These are phyloP conservation scores for Sesbania bispinosa DNA, from an alignment of 306 rosid genomes.

Conservation along the genomic window DNA sequence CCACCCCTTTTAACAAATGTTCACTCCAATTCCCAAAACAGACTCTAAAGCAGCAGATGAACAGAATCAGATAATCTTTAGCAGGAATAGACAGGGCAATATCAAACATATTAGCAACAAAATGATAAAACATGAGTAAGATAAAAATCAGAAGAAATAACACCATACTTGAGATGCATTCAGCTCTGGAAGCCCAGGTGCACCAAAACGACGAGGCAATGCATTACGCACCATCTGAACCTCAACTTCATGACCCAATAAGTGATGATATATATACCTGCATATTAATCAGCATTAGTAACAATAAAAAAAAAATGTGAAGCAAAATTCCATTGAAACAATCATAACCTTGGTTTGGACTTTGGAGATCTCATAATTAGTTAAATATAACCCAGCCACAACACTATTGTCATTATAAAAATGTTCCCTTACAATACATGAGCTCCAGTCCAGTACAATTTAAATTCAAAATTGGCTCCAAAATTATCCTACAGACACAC, in stretches of 20 bases:
- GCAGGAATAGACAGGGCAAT: neutral
- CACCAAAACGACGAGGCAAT: slow-evolving; percentile 97
- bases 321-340: neutral
- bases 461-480: slow-evolving; percentile 4
- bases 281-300: slow-evolving; percentile 18
- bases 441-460: neutral
- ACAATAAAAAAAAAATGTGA: neutral
- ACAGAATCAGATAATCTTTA: neutral
- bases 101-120: neutral
- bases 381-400: slow-evolving; percentile 12
- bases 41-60: neutral
- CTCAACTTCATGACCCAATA: slow-evolving; percentile 98
- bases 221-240: slow-evolving; percentile 98
- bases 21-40: slow-evolving; percentile 10
- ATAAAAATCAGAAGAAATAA: slow-evolving; percentile 18
- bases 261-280: slow-evolving; percentile 96
- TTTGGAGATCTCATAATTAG: slow-evolving; percentile 1
- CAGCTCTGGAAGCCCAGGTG: slow-evolving; percentile 98
- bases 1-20: neutral
- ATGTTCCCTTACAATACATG: neutral
- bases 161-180: slow-evolving; percentile 93
- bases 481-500: neutral
- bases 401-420: neutral
- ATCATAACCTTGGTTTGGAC: neutral
- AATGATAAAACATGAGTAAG: neutral